Evolutionary conservation across 2,329 filamentous ascomycete genomes (phyloP).

Genomic region (Penicillium sumatraense): DNA sequence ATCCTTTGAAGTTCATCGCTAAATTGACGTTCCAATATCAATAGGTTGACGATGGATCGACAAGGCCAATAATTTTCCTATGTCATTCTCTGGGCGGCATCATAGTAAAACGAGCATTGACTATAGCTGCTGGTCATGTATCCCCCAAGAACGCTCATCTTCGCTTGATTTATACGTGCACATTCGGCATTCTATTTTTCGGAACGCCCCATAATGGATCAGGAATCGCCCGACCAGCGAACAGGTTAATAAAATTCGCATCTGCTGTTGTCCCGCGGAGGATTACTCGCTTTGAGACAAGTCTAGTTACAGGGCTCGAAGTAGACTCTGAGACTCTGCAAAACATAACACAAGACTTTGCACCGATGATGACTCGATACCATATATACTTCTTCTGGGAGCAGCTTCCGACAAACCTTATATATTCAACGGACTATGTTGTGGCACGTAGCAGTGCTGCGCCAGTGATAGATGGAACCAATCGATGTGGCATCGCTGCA

Average conservation of each 20-base stretch:
- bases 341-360: constrained; percentile 45
- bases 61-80: constrained; percentile 47
- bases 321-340: constrained; percentile 48
- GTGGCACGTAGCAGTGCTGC: constrained; percentile 36
- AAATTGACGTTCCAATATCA: constrained; percentile 5
- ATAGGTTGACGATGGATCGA: constrained; percentile 34
- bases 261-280: constrained; percentile 31
- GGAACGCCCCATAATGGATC: constrained; percentile 44
- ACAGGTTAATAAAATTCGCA: constrained; percentile 31
- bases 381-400: constrained; percentile 48
- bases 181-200: constrained; percentile 43
- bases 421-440: constrained; percentile 37
- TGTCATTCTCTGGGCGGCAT: constrained; percentile 49
- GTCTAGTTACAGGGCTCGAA: constrained; percentile 60
- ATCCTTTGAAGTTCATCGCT: constrained; percentile 9
- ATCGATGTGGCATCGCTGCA: constrained; percentile 39
- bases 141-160: constrained; percentile 32
- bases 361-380: constrained; percentile 42
- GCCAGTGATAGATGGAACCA: constrained; percentile 40
- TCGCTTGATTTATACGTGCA: constrained; percentile 43
- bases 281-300: constrained; percentile 38
- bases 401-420: constrained; percentile 41
- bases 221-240: constrained; percentile 34
- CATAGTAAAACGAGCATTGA: constrained; percentile 44
- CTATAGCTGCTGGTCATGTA: not conserved